Evolutionary conservation across 1,284 basidiomycete species (phyloP), one percentile per base, ranked within the genome.

Genomic region (Trametes hirsuta): DNA sequence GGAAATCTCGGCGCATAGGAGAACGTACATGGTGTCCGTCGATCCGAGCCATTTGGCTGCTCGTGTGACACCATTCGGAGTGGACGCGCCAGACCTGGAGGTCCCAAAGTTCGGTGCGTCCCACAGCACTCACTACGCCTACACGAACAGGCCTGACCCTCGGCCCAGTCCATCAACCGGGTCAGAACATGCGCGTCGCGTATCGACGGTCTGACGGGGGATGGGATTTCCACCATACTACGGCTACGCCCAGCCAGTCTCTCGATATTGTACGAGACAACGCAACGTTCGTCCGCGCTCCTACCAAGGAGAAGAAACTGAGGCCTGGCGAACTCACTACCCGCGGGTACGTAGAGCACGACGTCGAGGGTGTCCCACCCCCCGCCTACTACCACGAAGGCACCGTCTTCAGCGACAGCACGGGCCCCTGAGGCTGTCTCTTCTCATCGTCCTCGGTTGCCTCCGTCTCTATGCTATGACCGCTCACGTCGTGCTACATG

Each of bases 141-240:
- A 12, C 24, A 18, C 25, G 42, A 46, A 9, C 9, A n/a, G 3
- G 22, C 12, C 14, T 55, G 10, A 36, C 30, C 15, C 45, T 2
- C 36, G 6, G n/a, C 11, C 44, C 52, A 74, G 73, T 64, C 9
- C 71, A 72, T 58, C 61, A 62, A 15, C 73, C 73, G 0, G 73
- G 73, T 5, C 67, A 69, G 59, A 71, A 69, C 62, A 75, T 75
- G 73, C 72, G 73, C 53, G 66, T 73, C 42, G 73, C 72, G 15
- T 68, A 63, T 47, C 69, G 72, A 15, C 69, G 71, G 3, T 64
- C 67, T 2, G 71, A 74, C 53, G 73, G 73, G 37, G 71, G 68
- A 1, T 75, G 73, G 73, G 68, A 69, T n/a, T 75, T 74, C 63
- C 60, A 58, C 49, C 60, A 58, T 10, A 34, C 55, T 21, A 44